Evolutionary conservation across 2,329 filamentous ascomycete species (phyloP), one percentile per base, ranked within the genome.

Genomic region (Alternaria atra): DNA sequence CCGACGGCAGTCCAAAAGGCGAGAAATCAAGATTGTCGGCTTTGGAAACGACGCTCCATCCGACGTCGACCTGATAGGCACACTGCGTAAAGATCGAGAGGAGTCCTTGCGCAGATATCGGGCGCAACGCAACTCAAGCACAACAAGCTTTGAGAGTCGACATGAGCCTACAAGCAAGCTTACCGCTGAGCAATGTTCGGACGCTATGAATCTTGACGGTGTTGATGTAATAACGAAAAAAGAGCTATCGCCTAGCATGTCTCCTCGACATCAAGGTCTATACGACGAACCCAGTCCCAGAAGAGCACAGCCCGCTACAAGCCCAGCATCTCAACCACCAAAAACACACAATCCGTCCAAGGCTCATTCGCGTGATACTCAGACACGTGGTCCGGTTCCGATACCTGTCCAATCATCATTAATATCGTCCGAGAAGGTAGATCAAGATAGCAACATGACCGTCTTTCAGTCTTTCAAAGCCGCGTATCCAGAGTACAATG

Each of bases 401-500:
- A 35, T 8, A n/a, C 7, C 8, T 27, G 23, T 23, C 5, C 8
- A 25, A 37, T 32, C 46, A 6, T 35, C 3, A 34, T 25, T 10
- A 13, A 12, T 8, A 20, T 25, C 55, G 6, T 44, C 39, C 6
- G 20, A 23, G 6, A 13, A 15, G 15, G 30, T 12, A 34, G 47
- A 42, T 9, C 20, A 52, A n/a, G 12, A 29, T 10, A 39, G 7
- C 13, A 9, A 29, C 1, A 20, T 6, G 12, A 68, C 65, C 3
- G 35, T 75, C 5, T 75, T 73, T 40, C 57, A 72, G 2, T 58
- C 37, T 7, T 79, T 79, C 67, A 73, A 71, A 52, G 42, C 52
- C 2, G 66, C 72, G 6, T 80, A 80, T 54, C 75, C 77, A 10
- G 72, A 75, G n/a, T 80, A 79, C 40, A 70, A 55, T 6, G 78